Conservation (phyloP, 768 basidiomycete species). For the Lyophyllum decastes region DNA sequence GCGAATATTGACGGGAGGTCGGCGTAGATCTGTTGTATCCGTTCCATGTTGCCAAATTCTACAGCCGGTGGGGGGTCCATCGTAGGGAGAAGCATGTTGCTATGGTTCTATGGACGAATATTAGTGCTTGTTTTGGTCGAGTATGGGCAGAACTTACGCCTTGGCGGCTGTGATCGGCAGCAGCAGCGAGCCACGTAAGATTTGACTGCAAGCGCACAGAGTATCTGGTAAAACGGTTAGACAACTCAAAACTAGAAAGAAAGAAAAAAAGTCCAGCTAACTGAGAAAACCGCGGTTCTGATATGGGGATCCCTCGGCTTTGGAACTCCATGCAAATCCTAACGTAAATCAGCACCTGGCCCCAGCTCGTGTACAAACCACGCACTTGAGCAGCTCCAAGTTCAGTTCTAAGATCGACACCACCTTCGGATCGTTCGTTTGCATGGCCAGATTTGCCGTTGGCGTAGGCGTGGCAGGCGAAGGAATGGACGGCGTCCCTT, state of each 20-base stretch:
- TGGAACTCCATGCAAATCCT: constrained; percentile 70
- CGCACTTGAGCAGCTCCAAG: constrained; percentile 67
- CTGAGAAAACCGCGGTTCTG: constrained; percentile 59
- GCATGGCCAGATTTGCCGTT: constrained; percentile 16
- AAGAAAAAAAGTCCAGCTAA: constrained; percentile 33
- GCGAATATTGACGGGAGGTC: constrained; percentile 64
- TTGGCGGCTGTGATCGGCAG: constrained; percentile 57
- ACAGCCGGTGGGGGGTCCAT: constrained; percentile 56
- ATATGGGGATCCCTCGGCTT: constrained; percentile 43
- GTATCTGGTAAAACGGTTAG: constrained; percentile 44
- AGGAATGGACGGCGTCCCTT: constrained; percentile 9
- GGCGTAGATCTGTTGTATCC: constrained; percentile 64
- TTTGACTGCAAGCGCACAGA: constrained; percentile 65
- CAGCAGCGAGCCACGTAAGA: constrained; percentile 68
- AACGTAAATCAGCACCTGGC: constrained; percentile 7
- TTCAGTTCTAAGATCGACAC: constrained; percentile 67
- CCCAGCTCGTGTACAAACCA: constrained; percentile 6
- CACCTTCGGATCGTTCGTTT: constrained; percentile 45
- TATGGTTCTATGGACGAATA: constrained; percentile 25
- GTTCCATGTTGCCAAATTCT: constrained; percentile 49
- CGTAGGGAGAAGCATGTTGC: constrained; percentile 46
- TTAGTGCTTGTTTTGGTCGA: not conserved
- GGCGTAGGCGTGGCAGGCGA: constrained; percentile 20
- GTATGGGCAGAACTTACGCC: constrained; percentile 36
- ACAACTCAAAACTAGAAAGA: not conserved